Conservation (phyloP, 306 rosid genomes). For the Gillenia trifoliata region DNA sequence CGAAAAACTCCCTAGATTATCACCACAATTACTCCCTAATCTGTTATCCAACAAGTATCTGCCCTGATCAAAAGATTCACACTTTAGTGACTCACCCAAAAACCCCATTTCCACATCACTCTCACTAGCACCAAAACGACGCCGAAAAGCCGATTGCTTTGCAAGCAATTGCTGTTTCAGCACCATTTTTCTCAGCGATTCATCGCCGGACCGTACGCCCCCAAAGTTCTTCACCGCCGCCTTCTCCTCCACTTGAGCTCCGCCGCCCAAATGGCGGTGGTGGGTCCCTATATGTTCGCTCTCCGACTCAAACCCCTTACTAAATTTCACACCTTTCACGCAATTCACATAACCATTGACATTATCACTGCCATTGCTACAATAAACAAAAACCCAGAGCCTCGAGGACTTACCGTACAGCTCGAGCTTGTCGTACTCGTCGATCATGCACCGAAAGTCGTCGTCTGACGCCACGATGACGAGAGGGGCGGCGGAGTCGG, state of each 20-base stretch:
- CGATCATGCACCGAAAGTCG: conserved; percentile 27
- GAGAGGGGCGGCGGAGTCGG: conserved; percentile 2
- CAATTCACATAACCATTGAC: not conserved
- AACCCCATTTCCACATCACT: not conserved
- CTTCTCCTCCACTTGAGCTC: not conserved
- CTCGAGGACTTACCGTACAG: conserved; percentile 10
- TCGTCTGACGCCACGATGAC: conserved; percentile 20
- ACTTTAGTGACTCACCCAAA: not conserved
- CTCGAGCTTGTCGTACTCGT: conserved; percentile 20
- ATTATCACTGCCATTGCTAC: not conserved
- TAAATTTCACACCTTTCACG: not conserved
- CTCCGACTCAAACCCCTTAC: not conserved
- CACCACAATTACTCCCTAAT: not conserved
- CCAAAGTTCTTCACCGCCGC: not conserved
- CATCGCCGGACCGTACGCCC: not conserved
- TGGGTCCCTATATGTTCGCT: not conserved
- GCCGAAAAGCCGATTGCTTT: conserved; percentile 6
- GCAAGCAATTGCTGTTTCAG: conserved; percentile 15
- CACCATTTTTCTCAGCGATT: conserved; percentile 14
- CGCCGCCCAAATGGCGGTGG: not conserved
- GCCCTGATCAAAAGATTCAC: not conserved
- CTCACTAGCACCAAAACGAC: not conserved
- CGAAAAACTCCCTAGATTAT: conserved; percentile 2
- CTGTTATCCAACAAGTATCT: not conserved
- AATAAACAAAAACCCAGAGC: conserved; percentile 32